A percentile compares a stretch with the other conserved stretches of the same genome.
Evolutionary conservation across 73 alveolate species (phyloP).

Genomic region (Breviolum minutum): DNA sequence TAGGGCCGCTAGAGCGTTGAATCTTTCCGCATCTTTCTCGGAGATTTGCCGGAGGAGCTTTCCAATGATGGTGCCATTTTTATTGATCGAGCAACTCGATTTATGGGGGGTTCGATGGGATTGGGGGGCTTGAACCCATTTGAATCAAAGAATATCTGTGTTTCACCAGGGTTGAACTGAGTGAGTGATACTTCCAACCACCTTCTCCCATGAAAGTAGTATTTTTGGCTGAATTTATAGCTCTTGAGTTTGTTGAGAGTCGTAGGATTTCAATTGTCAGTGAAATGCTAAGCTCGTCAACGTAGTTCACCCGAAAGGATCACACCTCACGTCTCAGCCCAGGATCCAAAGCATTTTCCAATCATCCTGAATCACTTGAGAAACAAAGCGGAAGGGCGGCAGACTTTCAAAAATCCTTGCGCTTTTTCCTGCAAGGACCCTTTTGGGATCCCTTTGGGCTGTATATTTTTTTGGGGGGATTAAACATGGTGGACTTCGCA

Average conservation of each 20-base stretch:
- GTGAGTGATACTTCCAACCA: too few relatives aligned
- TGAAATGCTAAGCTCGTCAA: too few relatives aligned
- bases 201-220: too few relatives aligned
- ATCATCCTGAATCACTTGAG: slow-evolving; percentile 88
- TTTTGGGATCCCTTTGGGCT: background rate
- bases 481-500: too few relatives aligned
- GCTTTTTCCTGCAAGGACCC: slow-evolving; percentile 28
- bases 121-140: background rate
- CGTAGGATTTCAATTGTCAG: too few relatives aligned
- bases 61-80: slow-evolving; percentile 89
- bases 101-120: background rate
- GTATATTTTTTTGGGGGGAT: background rate
- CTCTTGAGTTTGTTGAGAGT: too few relatives aligned
- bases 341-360: slow-evolving; percentile 89
- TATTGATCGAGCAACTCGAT: slow-evolving; percentile 52
- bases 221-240: too few relatives aligned
- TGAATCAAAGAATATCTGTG: background rate
- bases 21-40: too few relatives aligned
- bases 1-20: too few relatives aligned
- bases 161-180: too few relatives aligned
- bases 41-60: slow-evolving; percentile 7
- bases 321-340: background rate
- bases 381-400: slow-evolving; percentile 75
- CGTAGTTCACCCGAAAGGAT: too few relatives aligned
- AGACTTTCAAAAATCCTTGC: slow-evolving; percentile 65